Evolutionary conservation across 768 basidiomycete species (phyloP), one percentile per base, ranked within the genome.

Genomic region (Austroboletus festivus): DNA sequence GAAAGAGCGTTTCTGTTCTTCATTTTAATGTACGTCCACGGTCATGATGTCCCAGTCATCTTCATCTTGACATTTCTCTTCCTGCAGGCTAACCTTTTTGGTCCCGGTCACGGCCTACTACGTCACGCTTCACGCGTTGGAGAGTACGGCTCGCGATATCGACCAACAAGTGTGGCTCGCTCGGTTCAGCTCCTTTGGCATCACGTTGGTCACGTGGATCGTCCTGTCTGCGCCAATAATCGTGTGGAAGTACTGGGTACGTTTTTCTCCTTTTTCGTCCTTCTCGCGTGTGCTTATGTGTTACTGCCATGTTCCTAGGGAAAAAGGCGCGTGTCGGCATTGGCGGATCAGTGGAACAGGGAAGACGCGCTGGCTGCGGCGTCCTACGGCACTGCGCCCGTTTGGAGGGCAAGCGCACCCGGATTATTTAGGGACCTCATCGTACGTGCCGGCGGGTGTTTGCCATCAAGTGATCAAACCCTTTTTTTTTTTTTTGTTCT

Each of bases 201-300:
- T 72, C 21, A 69, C 65, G 20, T n/a, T 79, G 39, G 76, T 60
- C 15, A 57, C 69, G 18, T 51, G 71, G 44, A 21, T 73, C 21
- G 34, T 78, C 42, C 68, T 79, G 57, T 59, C 67, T 38, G 34
- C 62, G 3, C 80, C 79, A 6, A 58, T 78, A 35, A 38, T 69
- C 34, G 37, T 73, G 20, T 81, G 78, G 78, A 81, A 82, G 53
- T 68, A 58, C 28, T 51, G 68, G 46, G 70, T 73, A 35, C 34
- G 73, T 71, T 19, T 13, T 11, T n/a, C n/a, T n/a, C n/a, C n/a
- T n/a, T n/a, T n/a, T n/a, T n/a, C n/a, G n/a, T n/a, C n/a, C n/a
- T n/a, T n/a, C n/a, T n/a, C n/a, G n/a, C n/a, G n/a, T n/a, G n/a
- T n/a, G n/a, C n/a, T n/a, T n/a, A 13, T 34, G 4, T 28, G 11